phyloP scores from a whole-genome alignment of 2,329 filamentous ascomycete species.

The Aspergillus bombycis region DNA sequence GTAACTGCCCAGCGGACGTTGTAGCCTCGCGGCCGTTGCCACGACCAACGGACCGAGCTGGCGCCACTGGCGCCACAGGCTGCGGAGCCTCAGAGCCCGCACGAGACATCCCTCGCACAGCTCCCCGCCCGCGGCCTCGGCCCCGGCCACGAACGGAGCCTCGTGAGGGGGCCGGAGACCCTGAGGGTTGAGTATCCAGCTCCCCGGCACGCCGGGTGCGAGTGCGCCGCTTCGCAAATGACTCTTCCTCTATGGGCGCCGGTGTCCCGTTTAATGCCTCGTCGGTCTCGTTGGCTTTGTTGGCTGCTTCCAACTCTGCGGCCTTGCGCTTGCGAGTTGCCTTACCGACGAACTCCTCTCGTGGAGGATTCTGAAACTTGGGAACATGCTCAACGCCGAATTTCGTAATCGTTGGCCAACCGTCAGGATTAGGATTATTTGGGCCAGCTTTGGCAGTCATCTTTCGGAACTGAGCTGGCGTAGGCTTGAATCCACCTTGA shows the following conservation, averaged over 20 bases:
- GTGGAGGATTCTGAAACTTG: slow-evolving; percentile 38
- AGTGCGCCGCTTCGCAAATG: slow-evolving; percentile 36
- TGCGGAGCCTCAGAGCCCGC: slow-evolving; percentile 24
- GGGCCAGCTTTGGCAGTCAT: slow-evolving; percentile 40
- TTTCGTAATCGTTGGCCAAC: slow-evolving; percentile 41
- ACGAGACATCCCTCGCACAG: slow-evolving; percentile 26
- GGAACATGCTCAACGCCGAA: slow-evolving; percentile 42
- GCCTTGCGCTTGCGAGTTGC: slow-evolving; percentile 43
- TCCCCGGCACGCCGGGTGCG: slow-evolving; percentile 33
- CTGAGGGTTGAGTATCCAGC: slow-evolving; percentile 18
- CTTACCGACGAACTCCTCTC: slow-evolving; percentile 31
- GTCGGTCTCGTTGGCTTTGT: slow-evolving; percentile 31
- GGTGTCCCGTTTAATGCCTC: slow-evolving; percentile 31
- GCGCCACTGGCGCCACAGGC: slow-evolving; percentile 8
- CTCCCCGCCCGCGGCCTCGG: slow-evolving; percentile 35
- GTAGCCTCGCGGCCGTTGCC: slow-evolving; percentile 21
- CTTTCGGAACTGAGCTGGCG: slow-evolving; percentile 44
- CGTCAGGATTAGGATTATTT: slow-evolving; percentile 46
- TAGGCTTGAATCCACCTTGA: slow-evolving; percentile 54
- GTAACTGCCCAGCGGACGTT: slow-evolving; percentile 16
- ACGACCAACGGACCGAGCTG: slow-evolving; percentile 11
- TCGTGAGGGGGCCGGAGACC: slow-evolving; percentile 18
- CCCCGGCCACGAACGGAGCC: slow-evolving; percentile 31
- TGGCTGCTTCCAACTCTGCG: slow-evolving; percentile 36
- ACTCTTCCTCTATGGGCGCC: slow-evolving; percentile 33